phyloP scores from a whole-genome alignment of 352 stramenopile species.

The Phytopythium helicoides region DNA sequence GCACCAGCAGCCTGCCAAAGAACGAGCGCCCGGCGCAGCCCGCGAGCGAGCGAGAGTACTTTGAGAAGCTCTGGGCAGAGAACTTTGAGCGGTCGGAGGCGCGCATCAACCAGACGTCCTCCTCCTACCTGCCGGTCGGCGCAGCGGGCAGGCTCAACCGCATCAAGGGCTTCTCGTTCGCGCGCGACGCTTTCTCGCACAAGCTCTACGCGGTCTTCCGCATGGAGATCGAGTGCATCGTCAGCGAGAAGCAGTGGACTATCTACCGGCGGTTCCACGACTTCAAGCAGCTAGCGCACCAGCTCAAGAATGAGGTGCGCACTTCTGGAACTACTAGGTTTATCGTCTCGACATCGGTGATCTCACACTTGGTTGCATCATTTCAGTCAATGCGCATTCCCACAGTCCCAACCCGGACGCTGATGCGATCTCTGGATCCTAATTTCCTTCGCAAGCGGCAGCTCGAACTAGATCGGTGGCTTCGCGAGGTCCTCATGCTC shows the following conservation, averaged over 20 bases:
- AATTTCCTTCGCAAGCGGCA: constrained; percentile 84
- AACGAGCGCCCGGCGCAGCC: constrained; percentile 70
- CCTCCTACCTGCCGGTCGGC: constrained; percentile 60
- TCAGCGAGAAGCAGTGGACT: constrained; percentile 86
- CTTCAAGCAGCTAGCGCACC: constrained; percentile 81
- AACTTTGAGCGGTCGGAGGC: constrained; percentile 85
- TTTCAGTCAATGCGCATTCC: constrained; percentile 62
- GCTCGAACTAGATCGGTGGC: constrained; percentile 79
- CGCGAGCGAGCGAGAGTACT: constrained; percentile 76
- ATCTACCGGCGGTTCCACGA: constrained; percentile 86
- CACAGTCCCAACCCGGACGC: constrained; percentile 69
- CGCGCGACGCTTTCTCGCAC: constrained; percentile 56
- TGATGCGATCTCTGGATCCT: constrained; percentile 80
- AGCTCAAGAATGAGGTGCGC: constrained; percentile 64
- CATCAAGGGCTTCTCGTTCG: constrained; percentile 81
- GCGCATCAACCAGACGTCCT: constrained; percentile 54
- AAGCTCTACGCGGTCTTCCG: constrained; percentile 83
- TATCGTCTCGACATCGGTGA: no score
- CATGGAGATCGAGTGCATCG: constrained; percentile 81
- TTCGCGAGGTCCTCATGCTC: constrained; percentile 80
- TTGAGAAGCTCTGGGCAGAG: constrained; percentile 74
- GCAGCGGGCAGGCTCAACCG: constrained; percentile 69
- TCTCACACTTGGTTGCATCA: no score
- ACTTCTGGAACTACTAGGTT: neutral
- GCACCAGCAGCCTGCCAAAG: constrained; percentile 50